Evolutionary conservation across 1,284 basidiomycete genomes (phyloP), one percentile per base, ranked within the genome.

Genomic region (Leccinum pallidistipes): DNA sequence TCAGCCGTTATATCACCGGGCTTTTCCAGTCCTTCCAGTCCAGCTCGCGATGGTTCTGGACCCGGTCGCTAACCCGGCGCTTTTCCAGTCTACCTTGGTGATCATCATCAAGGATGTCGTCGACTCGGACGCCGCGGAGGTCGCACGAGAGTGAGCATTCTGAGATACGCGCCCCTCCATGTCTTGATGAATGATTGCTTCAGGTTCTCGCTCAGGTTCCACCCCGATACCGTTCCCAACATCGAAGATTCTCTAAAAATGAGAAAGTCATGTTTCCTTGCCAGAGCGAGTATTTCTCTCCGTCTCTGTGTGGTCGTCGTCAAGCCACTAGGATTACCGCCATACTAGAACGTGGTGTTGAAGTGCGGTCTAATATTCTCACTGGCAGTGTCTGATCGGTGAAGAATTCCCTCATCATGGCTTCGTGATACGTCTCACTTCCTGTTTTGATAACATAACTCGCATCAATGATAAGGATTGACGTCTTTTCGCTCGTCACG

Each of bases 311-410:
- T 72, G 0, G 87, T 82, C 3, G 88, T 83, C 10, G 91, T 93
- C 76, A 86, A 85, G 5, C 92, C 92, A 24, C 88, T 89, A 4
- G 90, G 90, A 73, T 95, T 95, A 66, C 86, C 86, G 32, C 91
- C 90, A 72, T 86, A 86, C 88, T 91, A 59, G 4, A 49, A 57
- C 57, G 10, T 7, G 3, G 3, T 40, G 54, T 52, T 38, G 18
- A n/a, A n/a, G n/a, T n/a, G n/a, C n/a, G n/a, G n/a, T n/a, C n/a
- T n/a, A n/a, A n/a, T n/a, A n/a, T n/a, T n/a, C n/a, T n/a, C n/a
- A n/a, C n/a, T n/a, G n/a, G n/a, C n/a, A n/a, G n/a, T n/a, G n/a
- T n/a, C n/a, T n/a, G n/a, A n/a, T n/a, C n/a, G n/a, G n/a, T n/a
- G n/a, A n/a, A n/a, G n/a, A n/a, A n/a, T n/a, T n/a, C n/a, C n/a